phyloP scores from a whole-genome alignment of 1,284 basidiomycete genomes.

The Irpex rosettiformis region DNA sequence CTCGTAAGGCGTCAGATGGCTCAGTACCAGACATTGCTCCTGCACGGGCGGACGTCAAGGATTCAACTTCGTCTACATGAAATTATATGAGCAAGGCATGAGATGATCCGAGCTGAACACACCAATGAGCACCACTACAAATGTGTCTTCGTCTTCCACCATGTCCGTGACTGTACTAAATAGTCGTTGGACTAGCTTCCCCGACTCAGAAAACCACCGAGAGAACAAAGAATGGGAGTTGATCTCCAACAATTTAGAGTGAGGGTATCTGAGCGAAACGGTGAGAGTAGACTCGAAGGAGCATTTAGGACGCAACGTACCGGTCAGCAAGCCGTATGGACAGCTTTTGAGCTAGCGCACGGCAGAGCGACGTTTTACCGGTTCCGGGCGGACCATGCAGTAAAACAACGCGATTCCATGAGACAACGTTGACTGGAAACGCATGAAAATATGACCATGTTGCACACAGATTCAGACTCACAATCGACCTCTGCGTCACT shows the following conservation, averaged over 20 bases:
- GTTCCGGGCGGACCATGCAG: constrained; percentile 98
- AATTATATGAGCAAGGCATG: neutral
- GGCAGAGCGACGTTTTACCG: constrained; percentile 94
- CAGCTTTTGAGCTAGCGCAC: constrained; percentile 94
- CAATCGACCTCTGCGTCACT: constrained; percentile 88
- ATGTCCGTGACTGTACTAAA: constrained; percentile 89
- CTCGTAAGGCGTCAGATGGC: constrained; percentile 92
- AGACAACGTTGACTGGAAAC: constrained; percentile 77
- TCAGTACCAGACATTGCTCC: constrained; percentile 94
- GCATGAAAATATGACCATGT: constrained; percentile 11
- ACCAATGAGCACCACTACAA: constrained; percentile 96
- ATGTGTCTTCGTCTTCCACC: constrained; percentile 85
- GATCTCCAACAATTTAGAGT: constrained; percentile 91
- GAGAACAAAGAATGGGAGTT: constrained; percentile 97
- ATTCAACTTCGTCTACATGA: constrained; percentile 89
- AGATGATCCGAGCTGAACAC: constrained; percentile 8
- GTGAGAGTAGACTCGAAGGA: constrained; percentile 3
- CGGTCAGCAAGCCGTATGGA: constrained; percentile 85
- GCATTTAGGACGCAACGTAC: constrained; percentile 36
- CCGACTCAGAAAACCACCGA: constrained; percentile 98
- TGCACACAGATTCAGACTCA: constrained; percentile 35
- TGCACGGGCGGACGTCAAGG: constrained; percentile 88
- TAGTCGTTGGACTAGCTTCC: constrained; percentile 94
- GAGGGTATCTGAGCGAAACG: constrained; percentile 61
- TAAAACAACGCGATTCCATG: constrained; percentile 93